Conservation (phyloP, 768 basidiomycete species). For the Trametes punicea region DNA sequence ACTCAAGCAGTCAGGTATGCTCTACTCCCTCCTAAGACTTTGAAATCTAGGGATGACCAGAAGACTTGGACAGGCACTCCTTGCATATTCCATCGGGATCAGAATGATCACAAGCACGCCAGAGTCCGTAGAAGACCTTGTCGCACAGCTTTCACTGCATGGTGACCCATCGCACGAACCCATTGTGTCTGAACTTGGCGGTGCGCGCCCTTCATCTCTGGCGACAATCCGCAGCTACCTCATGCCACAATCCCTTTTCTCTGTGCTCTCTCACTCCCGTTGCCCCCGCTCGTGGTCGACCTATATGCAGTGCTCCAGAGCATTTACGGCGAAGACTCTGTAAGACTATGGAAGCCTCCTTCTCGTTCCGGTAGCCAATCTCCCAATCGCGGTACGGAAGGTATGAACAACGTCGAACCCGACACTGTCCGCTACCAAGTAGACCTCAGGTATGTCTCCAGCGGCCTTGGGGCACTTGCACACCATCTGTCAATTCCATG, state of each 20-base stretch:
- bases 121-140: conserved; percentile 13
- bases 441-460: conserved; percentile 54
- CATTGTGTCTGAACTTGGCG: conserved; percentile 47
- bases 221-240: conserved; percentile 12
- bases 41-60: too few species aligned
- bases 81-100: too few species aligned
- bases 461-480: conserved; percentile 26
- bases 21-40: too few species aligned
- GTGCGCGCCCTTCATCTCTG: conserved; percentile 26
- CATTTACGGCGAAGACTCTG: conserved; percentile 71
- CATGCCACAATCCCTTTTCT: conserved; percentile 18
- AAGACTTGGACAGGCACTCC: too few species aligned
- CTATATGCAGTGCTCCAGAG: conserved; percentile 81
- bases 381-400: conserved; percentile 20
- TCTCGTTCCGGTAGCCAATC: conserved; percentile 7
- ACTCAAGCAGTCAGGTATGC: too few species aligned
- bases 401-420: conserved; percentile 6
- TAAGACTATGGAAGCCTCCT: conserved; percentile 53
- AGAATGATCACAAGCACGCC: conserved; percentile 5
- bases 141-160: conserved; percentile 24
- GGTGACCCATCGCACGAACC: conserved; percentile 37
- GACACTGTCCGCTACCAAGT: conserved; percentile 63
- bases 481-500: not conserved
- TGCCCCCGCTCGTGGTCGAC: too few species aligned
- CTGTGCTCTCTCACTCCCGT: too few species aligned